Base-by-base conservation (phyloP, 2,329 filamentous ascomycete species). In the Whalleya microplaca region DNA sequence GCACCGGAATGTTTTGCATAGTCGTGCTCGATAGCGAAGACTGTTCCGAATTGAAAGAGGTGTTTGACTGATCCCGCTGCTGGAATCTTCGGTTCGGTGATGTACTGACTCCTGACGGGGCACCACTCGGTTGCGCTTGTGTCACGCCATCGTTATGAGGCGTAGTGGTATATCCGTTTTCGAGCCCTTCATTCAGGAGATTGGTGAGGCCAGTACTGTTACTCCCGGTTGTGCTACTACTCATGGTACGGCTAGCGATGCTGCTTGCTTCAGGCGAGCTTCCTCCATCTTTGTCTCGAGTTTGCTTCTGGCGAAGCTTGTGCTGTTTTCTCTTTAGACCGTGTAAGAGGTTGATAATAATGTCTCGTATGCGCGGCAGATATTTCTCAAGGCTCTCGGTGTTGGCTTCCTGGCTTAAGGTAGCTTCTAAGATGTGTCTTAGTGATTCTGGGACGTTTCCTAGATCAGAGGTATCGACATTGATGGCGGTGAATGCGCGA, bases 291-390 rank as follows among this genome's bases (percentile, higher is more conserved):
- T 78, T 81, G 10, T 88, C 85, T 55, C 82, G 78, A 3, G 78
- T 73, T 64, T 87, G 83, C 62, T 83, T 86, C 67, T 87, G 85
- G 23, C 86, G 79, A 68, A 99, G 76, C 67, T 92, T 91, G 70
- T 96, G 93, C 72, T 99, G 95, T 74, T 99, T 99, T 74, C 94
- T 89, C 79, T 99, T 99, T 62, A 99, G 77, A 2, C 95, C 95
- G 72, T 99, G 95, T 8, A 99, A 83, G 27, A 99, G 81, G 71
- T 96, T 97, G 74, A 99, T 98, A 71, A 99, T 99, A 69, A 99
- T 99, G 73, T 99, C 95, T 67, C 95, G 88, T 73, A 99, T 99
- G 56, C 90, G 86, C 0, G 95, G 95, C 29, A 99, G 80, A 73
- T 96, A 99, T 72, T 90, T 90, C 73, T 99, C 95, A 58, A 99